A percentile compares a stretch with the other conserved stretches of the same genome.
phyloP scores from a whole-genome alignment of 2,329 filamentous ascomycete species.

The Fusarium sulawesiense region DNA sequence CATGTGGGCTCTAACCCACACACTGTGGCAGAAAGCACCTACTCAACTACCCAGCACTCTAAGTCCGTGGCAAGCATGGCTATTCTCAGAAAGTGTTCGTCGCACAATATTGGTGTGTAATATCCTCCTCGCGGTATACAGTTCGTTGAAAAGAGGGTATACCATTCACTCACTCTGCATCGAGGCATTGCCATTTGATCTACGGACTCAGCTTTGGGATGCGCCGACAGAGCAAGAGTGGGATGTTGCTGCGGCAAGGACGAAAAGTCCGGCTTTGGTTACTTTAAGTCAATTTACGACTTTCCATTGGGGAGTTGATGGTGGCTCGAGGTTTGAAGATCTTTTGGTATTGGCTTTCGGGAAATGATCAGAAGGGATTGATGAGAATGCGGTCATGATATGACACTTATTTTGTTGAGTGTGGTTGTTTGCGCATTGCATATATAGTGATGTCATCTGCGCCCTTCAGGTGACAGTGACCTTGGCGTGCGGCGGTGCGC shows the following conservation, averaged over 20 bases:
- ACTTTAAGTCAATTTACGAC: background rate
- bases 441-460: background rate
- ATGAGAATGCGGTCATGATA: background rate
- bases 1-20: background rate
- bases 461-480: background rate
- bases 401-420: fast-evolving
- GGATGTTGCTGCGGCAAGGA: background rate
- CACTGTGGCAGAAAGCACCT: background rate
- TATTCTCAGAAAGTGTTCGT: slow-evolving; percentile 9
- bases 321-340: background rate
- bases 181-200: slow-evolving; percentile 12
- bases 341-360: background rate
- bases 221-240: background rate
- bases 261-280: background rate
- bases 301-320: fast-evolving
- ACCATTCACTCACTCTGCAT: slow-evolving; percentile 13
- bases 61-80: slow-evolving; percentile 13
- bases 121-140: background rate
- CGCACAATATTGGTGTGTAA: slow-evolving; percentile 16
- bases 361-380: background rate
- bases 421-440: background rate
- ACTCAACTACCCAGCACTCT: slow-evolving; percentile 3
- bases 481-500: background rate
- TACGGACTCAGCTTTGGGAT: slow-evolving; percentile 4
- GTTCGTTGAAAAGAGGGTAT: slow-evolving; percentile 7